A percentile compares a stretch with the other conserved stretches of the same genome.
Evolutionary conservation across 2,329 filamentous ascomycete species (phyloP).

Genomic region (Neonectria coccinea): DNA sequence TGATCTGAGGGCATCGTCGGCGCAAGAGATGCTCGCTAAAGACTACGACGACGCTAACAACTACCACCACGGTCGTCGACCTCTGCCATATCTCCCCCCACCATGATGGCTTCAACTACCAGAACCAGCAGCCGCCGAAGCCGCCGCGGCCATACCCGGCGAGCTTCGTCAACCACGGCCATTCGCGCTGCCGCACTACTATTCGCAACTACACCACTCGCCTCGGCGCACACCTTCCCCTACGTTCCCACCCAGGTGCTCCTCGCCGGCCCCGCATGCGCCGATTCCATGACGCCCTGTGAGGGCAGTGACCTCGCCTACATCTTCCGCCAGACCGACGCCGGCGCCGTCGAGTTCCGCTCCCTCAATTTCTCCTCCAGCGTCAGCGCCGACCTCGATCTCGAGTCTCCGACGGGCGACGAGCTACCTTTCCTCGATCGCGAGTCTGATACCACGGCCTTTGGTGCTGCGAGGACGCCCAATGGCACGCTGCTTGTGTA

Average conservation of each 20-base stretch:
- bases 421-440: slow-evolving; percentile 72
- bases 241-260: slow-evolving; percentile 84
- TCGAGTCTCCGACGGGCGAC: slow-evolving; percentile 64
- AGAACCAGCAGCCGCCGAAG: slow-evolving; percentile 12
- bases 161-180: slow-evolving; percentile 21
- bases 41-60: slow-evolving; percentile 18
- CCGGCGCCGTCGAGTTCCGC: slow-evolving; percentile 63
- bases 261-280: slow-evolving; percentile 57
- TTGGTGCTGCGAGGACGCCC: slow-evolving; percentile 74
- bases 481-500: slow-evolving; percentile 80
- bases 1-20: slow-evolving; percentile 29
- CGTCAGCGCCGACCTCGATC: slow-evolving; percentile 60
- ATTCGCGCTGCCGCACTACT: slow-evolving; percentile 26
- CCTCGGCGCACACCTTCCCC: slow-evolving; percentile 67
- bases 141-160: slow-evolving; percentile 22
- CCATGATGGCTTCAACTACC: slow-evolving; percentile 14
- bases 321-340: slow-evolving; percentile 71
- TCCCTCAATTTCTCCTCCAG: slow-evolving; percentile 73
- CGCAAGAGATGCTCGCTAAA: slow-evolving; percentile 25
- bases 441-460: slow-evolving; percentile 64
- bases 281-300: slow-evolving; percentile 55
- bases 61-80: not conserved
- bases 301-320: slow-evolving; percentile 68
- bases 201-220: slow-evolving; percentile 26
- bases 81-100: not conserved